Evolutionary conservation across 2,329 filamentous ascomycete genomes (phyloP), one percentile per base, ranked within the genome.

Genomic region (Ascochyta pisi): DNA sequence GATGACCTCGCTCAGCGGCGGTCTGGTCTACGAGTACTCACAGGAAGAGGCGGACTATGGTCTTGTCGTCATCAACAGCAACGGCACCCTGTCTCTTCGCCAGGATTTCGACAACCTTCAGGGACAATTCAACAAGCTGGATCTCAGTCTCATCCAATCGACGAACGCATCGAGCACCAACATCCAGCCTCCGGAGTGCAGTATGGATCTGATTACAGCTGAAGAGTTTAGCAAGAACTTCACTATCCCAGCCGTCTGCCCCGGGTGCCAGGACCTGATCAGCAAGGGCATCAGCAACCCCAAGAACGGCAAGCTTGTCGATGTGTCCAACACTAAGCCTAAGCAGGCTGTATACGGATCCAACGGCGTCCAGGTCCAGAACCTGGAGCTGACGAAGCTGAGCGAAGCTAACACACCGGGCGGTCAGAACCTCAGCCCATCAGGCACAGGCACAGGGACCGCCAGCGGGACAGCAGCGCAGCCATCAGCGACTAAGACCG

Each of bases 21-120:
- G 90, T 61, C 82, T 95, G 41, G 89, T 94, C 41, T 95, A 94
- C 79, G 89, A 95, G 76, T 94, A 85, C 76, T 87, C 86, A 1
- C 83, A 92, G 76, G 91, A 93, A 72, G 76, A 78, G 38, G 88
- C 89, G 73, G 74, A 83, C 64, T 84, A 78, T 62, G 82, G 82
- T 43, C 72, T 84, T 6, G 79, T 83, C 10, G 58, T 73, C 31
- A 71, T 81, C 57, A 75, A 79, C 59, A 61, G 65, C 55, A 78
- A 83, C 56, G 73, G 73, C 54, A 78, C 77, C 13, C 66, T 78
- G 26, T 68, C 73, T 10, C 74, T 83, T 16, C 74, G 77, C 26
- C 54, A 59, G 27, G 82, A 84, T 65, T 84, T 74, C 64, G 84
- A 89, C 73, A 88, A 90, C 61, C 86, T 98, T 57, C 86, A 89